Conservation (phyloP, 345 rosid species). For the Linum tenue region DNA sequence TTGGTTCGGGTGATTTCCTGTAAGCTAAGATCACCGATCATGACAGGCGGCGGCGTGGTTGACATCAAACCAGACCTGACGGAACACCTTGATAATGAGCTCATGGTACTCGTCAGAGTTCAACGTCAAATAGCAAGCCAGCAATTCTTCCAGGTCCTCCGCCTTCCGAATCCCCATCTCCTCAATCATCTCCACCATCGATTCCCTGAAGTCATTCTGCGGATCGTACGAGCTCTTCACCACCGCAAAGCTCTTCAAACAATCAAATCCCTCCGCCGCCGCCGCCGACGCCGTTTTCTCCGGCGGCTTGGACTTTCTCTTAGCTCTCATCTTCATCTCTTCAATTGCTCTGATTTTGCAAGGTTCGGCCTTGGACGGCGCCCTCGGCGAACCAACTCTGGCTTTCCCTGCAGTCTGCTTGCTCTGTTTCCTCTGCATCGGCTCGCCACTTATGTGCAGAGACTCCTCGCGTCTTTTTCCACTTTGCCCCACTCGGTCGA, state of each 20-base stretch:
- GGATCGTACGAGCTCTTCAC: constrained; percentile 73
- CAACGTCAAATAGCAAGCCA: constrained; percentile 73
- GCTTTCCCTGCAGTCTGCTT: constrained; percentile 39
- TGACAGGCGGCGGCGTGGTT: constrained; percentile 13
- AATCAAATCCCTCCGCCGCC: constrained; percentile 17
- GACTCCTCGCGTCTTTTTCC: constrained; percentile 56
- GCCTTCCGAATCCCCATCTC: constrained; percentile 50
- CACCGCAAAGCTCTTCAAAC: constrained; percentile 55
- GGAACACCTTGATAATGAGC: constrained; percentile 79
- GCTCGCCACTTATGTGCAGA: constrained; percentile 44
- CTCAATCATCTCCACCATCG: constrained; percentile 83
- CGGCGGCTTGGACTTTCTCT: constrained; percentile 18
- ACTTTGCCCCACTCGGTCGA: constrained; percentile 26
- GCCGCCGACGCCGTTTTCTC: constrained; percentile 26
- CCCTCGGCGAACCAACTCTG: constrained; percentile 49
- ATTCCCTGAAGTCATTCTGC: constrained; percentile 68
- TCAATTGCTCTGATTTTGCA: constrained; percentile 55
- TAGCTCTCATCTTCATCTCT: constrained; percentile 53
- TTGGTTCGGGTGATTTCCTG: not conserved
- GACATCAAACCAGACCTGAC: constrained; percentile 61
- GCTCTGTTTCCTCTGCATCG: constrained; percentile 28
- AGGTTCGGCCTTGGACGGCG: constrained; percentile 33
- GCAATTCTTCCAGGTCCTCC: constrained; percentile 70
- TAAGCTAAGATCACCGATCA: not conserved
- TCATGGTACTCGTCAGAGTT: constrained; percentile 64